Evolutionary conservation across 1,284 basidiomycete species (phyloP).

Genomic region (Apiotrichum akiyoshidainum): DNA sequence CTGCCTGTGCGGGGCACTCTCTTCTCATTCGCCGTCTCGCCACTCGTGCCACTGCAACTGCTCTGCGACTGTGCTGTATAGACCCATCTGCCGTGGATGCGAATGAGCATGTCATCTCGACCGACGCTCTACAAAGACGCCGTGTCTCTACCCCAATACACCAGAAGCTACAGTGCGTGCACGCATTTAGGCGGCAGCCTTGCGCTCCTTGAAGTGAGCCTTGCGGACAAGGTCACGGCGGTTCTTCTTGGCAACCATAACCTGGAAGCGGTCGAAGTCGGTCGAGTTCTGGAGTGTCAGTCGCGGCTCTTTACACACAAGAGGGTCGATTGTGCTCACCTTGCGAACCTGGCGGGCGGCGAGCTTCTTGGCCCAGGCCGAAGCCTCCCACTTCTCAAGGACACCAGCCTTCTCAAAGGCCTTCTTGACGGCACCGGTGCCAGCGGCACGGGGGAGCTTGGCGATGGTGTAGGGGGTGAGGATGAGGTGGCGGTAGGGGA

Average conservation of each 20-base stretch:
- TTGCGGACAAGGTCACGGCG: constrained; percentile 53
- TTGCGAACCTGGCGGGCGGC: constrained; percentile 72
- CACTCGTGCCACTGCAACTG: background rate
- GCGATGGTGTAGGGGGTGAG: constrained; percentile 84
- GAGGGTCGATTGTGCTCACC: constrained; percentile 33
- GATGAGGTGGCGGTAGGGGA: constrained; percentile 86
- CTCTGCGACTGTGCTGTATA: background rate
- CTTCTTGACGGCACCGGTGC: constrained; percentile 79
- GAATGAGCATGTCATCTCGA: constrained; percentile 24
- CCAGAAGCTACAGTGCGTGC: background rate
- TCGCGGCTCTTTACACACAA: too few species aligned
- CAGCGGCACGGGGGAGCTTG: constrained; percentile 82
- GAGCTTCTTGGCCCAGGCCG: constrained; percentile 88
- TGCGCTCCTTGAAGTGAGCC: constrained; percentile 54
- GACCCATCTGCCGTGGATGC: constrained; percentile 8
- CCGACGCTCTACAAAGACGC: constrained; percentile 19
- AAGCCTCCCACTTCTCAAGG: constrained; percentile 64
- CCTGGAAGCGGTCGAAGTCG: constrained; percentile 84
- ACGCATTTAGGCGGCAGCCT: constrained; percentile 46
- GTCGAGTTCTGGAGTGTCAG: constrained; percentile 55
- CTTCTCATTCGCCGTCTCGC: background rate
- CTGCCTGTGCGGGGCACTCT: background rate
- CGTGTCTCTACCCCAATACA: constrained; percentile 12
- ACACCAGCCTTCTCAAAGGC: constrained; percentile 66
- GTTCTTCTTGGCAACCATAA: constrained; percentile 57